Evolutionary conservation across 2,329 filamentous ascomycete genomes (phyloP).

Genomic region (Penicillium palitans): DNA sequence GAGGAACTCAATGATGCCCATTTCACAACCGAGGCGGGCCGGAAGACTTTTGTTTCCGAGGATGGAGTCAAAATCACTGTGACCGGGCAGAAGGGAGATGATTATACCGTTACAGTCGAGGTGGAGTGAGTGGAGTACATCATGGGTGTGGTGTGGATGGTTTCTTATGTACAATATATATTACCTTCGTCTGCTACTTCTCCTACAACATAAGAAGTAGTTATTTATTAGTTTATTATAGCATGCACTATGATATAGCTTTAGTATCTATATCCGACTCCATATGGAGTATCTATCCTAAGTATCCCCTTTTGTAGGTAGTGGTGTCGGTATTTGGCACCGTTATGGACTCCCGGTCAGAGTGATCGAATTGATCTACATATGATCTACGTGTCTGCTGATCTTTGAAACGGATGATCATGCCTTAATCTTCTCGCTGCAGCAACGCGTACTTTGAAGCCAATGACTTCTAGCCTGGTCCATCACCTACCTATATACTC

Average conservation of each 20-base stretch:
- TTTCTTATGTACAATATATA: background rate
- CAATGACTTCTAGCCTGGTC: background rate
- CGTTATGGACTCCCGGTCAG: background rate
- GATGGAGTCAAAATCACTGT: background rate
- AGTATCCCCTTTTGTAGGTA: background rate
- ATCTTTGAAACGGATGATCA: background rate
- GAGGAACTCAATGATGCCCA: background rate
- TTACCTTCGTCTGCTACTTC: background rate
- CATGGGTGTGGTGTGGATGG: background rate
- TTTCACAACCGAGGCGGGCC: background rate
- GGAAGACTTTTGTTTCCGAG: background rate
- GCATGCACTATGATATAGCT: background rate
- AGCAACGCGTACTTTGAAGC: no score
- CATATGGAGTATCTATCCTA: background rate
- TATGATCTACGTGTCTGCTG: background rate
- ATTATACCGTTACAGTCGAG: background rate
- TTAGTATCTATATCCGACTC: background rate
- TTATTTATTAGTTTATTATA: background rate
- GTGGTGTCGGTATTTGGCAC: background rate
- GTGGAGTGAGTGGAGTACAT: background rate
- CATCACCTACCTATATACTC: background rate
- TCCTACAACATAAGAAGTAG: background rate
- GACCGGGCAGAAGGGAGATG: background rate
- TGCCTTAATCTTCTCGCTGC: background rate
- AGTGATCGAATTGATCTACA: background rate